phyloP scores from a whole-genome alignment of 2,329 filamentous ascomycete species.

The Botrytis porri region DNA sequence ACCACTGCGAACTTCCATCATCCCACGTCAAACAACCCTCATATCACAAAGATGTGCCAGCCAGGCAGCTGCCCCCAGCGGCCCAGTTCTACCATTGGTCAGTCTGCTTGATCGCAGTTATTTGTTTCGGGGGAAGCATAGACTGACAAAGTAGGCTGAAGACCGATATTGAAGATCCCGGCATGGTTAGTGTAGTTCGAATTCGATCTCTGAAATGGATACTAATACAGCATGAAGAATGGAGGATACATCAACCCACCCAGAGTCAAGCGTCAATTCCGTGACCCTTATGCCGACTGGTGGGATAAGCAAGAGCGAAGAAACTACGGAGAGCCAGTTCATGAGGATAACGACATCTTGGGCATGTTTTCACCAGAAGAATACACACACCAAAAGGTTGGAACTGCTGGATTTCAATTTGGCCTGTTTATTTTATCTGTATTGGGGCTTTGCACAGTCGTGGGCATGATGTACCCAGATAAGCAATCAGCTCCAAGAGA shows the following conservation, averaged over 20 bases:
- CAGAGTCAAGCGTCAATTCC: slow-evolving; percentile 80
- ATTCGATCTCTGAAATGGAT: slow-evolving; percentile 1
- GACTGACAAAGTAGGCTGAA: slow-evolving; percentile 30
- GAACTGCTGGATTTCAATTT: slow-evolving; percentile 66
- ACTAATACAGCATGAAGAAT: slow-evolving; percentile 53
- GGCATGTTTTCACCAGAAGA: slow-evolving; percentile 86
- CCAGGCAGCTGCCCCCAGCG: slow-evolving; percentile 24
- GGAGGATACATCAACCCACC: slow-evolving; percentile 80
- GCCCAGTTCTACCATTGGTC: slow-evolving; percentile 33
- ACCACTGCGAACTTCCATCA: slow-evolving; percentile 46
- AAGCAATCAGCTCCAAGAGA: slow-evolving; percentile 65
- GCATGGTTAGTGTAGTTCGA: slow-evolving; percentile 52
- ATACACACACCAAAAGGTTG: slow-evolving; percentile 77
- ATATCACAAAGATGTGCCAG: slow-evolving; percentile 50
- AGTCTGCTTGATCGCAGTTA: slow-evolving; percentile 22
- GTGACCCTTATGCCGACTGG: slow-evolving; percentile 90
- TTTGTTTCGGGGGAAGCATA: background rate
- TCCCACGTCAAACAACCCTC: slow-evolving; percentile 50
- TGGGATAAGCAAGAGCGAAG: slow-evolving; percentile 97
- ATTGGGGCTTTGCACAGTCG: slow-evolving; percentile 61
- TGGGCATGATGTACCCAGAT: slow-evolving; percentile 71
- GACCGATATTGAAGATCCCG: slow-evolving; percentile 61
- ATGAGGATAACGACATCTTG: slow-evolving; percentile 93
- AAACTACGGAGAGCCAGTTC: slow-evolving; percentile 93
- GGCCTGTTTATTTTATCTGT: slow-evolving; percentile 64